These are phyloP conservation scores for Camellia oleifera DNA, from an alignment of 179 eudicot genomes.

Conservation along the genomic window DNA sequence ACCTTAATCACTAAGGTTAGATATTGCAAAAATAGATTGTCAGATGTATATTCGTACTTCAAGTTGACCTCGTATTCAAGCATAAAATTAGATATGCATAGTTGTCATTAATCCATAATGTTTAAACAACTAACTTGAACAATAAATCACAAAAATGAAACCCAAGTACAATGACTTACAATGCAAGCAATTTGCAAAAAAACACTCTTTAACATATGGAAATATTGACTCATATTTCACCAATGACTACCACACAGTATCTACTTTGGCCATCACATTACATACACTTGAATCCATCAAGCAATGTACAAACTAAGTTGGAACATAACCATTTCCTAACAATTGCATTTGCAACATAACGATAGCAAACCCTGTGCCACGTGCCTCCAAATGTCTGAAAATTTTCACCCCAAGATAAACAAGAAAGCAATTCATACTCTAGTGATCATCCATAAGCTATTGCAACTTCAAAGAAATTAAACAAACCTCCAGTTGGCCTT, in stretches of 20 bases:
- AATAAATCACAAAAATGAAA: too few species aligned
- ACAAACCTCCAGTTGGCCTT: conserved; percentile 63
- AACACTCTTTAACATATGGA: too few species aligned
- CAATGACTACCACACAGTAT: background rate
- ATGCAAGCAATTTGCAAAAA: too few species aligned
- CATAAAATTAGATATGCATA: too few species aligned
- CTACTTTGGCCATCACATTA: background rate
- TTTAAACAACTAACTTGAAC: too few species aligned
- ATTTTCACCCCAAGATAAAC: background rate
- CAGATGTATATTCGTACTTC: too few species aligned
- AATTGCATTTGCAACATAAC: background rate
- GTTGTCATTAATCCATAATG: too few species aligned
- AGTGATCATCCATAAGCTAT: background rate
- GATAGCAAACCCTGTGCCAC: background rate
- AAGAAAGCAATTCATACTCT: background rate
- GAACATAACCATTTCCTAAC: background rate
- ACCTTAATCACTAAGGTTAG: too few species aligned
- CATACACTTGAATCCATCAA: background rate
- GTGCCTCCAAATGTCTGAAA: background rate
- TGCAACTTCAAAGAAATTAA: conserved; percentile 4
- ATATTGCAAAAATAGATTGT: too few species aligned
- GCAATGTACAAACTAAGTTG: background rate
- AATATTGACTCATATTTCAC: background rate
- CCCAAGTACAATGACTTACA: too few species aligned
- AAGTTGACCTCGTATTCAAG: too few species aligned